These are phyloP conservation scores for Sergeia podlipaevii DNA, from an alignment of 208 protist species.

Conservation along the genomic window DNA sequence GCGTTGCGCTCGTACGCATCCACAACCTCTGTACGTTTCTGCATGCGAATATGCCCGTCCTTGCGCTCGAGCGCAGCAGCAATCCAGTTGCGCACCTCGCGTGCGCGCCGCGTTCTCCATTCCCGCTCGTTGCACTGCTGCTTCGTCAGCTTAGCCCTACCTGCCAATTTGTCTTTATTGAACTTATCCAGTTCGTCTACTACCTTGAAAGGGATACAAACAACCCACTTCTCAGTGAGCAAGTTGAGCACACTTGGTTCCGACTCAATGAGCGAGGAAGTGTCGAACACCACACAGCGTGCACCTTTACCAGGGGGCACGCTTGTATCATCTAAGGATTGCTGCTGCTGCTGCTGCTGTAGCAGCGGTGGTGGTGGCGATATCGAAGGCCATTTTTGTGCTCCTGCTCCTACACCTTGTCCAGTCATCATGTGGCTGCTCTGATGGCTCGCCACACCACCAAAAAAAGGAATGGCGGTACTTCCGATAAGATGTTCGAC, in stretches of 20 bases:
- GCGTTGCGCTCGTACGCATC: conserved; percentile 45
- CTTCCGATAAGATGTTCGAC: background rate
- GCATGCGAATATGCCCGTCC: conserved; percentile 29
- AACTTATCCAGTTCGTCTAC: conserved; percentile 72
- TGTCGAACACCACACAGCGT: conserved; percentile 71
- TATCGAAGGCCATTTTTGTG: background rate
- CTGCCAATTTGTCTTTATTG: conserved; percentile 30
- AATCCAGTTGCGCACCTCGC: conserved; percentile 70
- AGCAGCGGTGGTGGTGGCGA: background rate
- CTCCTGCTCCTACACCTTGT: background rate
- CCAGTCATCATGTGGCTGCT: too few relatives aligned
- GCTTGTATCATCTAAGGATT: too few relatives aligned
- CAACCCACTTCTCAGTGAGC: conserved; percentile 38
- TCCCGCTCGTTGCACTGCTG: too few relatives aligned
- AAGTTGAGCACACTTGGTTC: conserved; percentile 40
- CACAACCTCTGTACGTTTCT: conserved; percentile 61
- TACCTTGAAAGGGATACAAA: conserved; percentile 71
- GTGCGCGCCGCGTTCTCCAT: conserved; percentile 5
- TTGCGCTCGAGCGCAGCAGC: conserved; percentile 2
- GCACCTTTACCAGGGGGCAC: background rate
- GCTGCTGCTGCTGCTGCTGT: background rate
- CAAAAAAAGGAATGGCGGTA: too few relatives aligned
- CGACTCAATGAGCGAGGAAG: conserved; percentile 51
- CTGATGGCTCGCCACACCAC: too few relatives aligned
- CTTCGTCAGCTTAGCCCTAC: background rate